These are phyloP conservation scores for Trichoderma oligosporum DNA, from an alignment of 2,329 filamentous ascomycete species.

Conservation along the genomic window DNA sequence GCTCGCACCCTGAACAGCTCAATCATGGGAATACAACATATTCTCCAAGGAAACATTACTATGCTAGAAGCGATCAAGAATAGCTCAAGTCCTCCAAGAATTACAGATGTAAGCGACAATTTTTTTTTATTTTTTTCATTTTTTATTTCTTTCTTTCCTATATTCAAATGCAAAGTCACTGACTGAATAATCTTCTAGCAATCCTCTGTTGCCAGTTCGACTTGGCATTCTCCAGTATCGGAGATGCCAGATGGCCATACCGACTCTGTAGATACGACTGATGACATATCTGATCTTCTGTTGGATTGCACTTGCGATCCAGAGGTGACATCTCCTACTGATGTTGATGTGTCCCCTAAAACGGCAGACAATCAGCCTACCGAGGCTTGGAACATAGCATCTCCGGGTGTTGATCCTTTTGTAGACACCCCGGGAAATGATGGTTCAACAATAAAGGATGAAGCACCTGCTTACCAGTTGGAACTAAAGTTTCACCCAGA, in stretches of 20 bases:
- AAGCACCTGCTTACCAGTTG: neutral
- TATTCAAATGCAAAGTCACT: no score
- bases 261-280: neutral
- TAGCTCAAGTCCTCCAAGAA: neutral
- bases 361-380: neutral
- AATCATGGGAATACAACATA: neutral
- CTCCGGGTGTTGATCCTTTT: neutral
- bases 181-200: neutral
- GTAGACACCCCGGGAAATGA: neutral
- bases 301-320: neutral
- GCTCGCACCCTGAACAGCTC: neutral
- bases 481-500: constrained; percentile 1
- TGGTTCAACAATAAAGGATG: neutral
- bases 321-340: neutral
- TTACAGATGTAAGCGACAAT: neutral
- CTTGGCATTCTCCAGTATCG: neutral
- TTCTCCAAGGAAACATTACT: neutral
- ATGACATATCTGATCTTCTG: neutral
- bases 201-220: neutral
- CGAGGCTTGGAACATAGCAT: neutral
- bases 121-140: neutral
- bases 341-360: neutral
- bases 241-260: neutral
- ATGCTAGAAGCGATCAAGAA: neutral
- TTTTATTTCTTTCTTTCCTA: no score